Base-by-base conservation (phyloP, 2,329 filamentous ascomycete genomes). In the Ophiostoma triangulosporum region DNA sequence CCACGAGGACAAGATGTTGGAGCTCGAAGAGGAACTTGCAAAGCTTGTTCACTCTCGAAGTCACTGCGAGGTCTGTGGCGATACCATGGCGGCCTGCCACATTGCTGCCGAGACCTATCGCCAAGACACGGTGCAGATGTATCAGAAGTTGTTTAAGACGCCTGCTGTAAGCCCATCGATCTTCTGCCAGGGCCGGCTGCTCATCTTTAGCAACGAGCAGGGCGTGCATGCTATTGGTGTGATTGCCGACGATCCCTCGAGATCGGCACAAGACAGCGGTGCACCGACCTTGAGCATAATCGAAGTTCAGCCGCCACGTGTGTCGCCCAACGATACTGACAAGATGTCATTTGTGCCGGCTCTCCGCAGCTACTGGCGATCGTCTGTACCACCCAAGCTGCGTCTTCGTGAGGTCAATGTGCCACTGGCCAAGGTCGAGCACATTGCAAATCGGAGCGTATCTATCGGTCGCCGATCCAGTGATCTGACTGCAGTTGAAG, bases 1-100 rank as follows among this genome's bases (percentile, higher is more conserved):
- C 67, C 91, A 97, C 62, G 90, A 98, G 68, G 95, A 95, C 68
- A 86, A 89, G 55, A 88, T 98, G 57, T 89, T 91, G 65, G 61
- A 95, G 2, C 94, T 90, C 0, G 90, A 98, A 66, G 90, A 88
- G 4, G 91, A 94, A 69, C 70, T 98, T 54, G 88, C 83, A 52
- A 95, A 91, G 69, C 53, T 48, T 6, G 14, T 57, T 3, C 80
- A 97, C 64, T 94, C 91, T 68, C 78, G 91, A 12, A 88, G 95
- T 62, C 68, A 84, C 20, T 98, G 93, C 66, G 71, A 80, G 24
- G 81, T 85, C 27, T 98, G 93, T 64, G 88, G 95, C 64, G 70
- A 77, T 38, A 81, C 88, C 60, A 77, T 98, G 61, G 86, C 90
- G 58, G 71, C 75, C 53, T 95, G 87, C 60, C 91, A 97, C 64